Percentiles rank a stretch among this genome's conserved stretches.
Conservation (phyloP, 805 yeast genomes). For the Saturnispora quitensis region DNA sequence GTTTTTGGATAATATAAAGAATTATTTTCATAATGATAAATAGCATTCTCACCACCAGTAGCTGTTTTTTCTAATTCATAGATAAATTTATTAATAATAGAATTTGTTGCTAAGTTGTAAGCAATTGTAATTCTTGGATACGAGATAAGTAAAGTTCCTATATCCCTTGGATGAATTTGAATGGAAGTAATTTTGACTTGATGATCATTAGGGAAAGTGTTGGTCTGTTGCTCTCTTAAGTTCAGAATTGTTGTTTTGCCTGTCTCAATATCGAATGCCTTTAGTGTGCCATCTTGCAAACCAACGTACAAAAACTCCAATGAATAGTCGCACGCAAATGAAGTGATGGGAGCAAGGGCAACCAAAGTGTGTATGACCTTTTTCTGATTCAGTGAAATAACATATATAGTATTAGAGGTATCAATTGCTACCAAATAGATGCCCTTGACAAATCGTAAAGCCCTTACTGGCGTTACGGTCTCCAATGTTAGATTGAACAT, state of each 20-base stretch:
- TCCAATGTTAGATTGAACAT: slow-evolving; percentile 53
- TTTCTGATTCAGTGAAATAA: slow-evolving; percentile 62
- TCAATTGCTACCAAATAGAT: slow-evolving; percentile 72
- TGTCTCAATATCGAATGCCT: slow-evolving; percentile 75
- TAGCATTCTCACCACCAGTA: slow-evolving; percentile 54
- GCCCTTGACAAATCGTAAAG: slow-evolving; percentile 66
- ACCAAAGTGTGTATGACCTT: slow-evolving; percentile 49
- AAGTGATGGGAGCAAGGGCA: slow-evolving; percentile 58
- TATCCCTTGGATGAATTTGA: slow-evolving; percentile 83
- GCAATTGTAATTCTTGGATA: slow-evolving; percentile 62
- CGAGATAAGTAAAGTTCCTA: slow-evolving; percentile 66
- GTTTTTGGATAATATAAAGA: slow-evolving; percentile 24
- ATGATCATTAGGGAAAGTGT: slow-evolving; percentile 47
- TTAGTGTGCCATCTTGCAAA: slow-evolving; percentile 59
- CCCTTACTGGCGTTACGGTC: slow-evolving; percentile 40
- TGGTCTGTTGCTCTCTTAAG: slow-evolving; percentile 62
- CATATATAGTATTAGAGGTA: slow-evolving; percentile 47
- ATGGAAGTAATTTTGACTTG: slow-evolving; percentile 49
- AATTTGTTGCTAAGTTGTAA: slow-evolving; percentile 56
- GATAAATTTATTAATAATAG: slow-evolving; percentile 45
- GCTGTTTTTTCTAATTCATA: slow-evolving; percentile 61
- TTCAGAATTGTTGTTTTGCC: slow-evolving; percentile 56
- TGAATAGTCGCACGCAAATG: slow-evolving; percentile 74
- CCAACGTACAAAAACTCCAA: slow-evolving; percentile 84
- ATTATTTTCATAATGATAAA: slow-evolving; percentile 20